Percentiles rank a stretch among this genome's conserved stretches.
phyloP scores from a whole-genome alignment of 176 grass and related monocot species.

The Eragrostis nindensis region DNA sequence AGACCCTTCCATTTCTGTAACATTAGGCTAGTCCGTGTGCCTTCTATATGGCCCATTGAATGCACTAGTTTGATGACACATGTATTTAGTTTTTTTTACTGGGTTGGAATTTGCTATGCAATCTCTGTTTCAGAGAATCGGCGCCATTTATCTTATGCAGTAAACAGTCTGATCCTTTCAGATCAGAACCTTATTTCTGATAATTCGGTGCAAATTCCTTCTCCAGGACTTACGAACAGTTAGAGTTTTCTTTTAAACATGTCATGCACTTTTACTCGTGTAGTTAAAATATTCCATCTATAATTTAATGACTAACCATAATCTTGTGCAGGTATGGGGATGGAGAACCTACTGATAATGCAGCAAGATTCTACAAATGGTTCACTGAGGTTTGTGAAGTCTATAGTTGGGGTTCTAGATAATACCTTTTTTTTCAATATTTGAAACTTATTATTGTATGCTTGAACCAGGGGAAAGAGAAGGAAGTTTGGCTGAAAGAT shows the following conservation, averaged over 20 bases:
- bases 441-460: constrained; percentile 29
- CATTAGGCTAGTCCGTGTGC: background rate
- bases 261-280: background rate
- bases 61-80: background rate
- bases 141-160: background rate
- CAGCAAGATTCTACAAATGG: constrained; percentile 96
- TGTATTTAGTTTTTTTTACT: background rate
- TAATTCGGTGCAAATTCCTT: constrained; percentile 5
- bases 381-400: constrained; percentile 76
- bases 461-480: constrained; percentile 69
- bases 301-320: constrained; percentile 22
- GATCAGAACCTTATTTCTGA: background rate
- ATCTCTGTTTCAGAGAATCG: background rate
- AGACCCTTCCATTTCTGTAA: background rate
- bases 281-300: background rate
- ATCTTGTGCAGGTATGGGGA: constrained; percentile 70
- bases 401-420: background rate
- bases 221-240: background rate
- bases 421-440: background rate
- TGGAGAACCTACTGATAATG: constrained; percentile 96
- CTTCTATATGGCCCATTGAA: background rate
- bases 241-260: background rate
- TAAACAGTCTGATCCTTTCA: background rate
- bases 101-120: background rate
- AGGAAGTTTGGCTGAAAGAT: constrained; percentile 70